Evolutionary conservation across 2,329 filamentous ascomycete species (phyloP).

Genomic region (Paraphaeosphaeria minitans): DNA sequence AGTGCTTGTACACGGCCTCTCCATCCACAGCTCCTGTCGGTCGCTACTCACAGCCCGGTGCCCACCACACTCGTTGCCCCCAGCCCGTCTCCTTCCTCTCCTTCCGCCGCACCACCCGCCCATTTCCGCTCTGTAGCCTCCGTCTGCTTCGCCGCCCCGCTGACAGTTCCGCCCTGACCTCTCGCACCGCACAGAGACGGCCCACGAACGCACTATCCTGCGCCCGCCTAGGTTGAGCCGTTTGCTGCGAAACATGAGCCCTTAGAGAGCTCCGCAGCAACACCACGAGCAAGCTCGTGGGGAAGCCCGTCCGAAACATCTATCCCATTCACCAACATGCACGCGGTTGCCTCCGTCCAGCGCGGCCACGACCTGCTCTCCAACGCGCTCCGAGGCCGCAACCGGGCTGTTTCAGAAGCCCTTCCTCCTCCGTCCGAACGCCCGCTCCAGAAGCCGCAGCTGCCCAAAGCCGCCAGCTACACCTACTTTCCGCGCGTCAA

Average conservation of each 20-base stretch:
- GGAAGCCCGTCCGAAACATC: constrained; percentile 12
- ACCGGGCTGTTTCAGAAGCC: constrained; percentile 41
- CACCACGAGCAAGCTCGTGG: constrained; percentile 12
- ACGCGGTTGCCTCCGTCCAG: constrained; percentile 39
- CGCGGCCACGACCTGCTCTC: constrained; percentile 38
- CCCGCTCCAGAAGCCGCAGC: constrained; percentile 30
- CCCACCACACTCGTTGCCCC: constrained; percentile 15
- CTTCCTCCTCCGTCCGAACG: constrained; percentile 28
- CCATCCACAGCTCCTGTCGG: constrained; percentile 3
- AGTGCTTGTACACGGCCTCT: constrained; percentile 4
- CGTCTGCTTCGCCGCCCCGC: constrained; percentile 8
- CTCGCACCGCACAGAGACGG: background rate
- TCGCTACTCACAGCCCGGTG: constrained; percentile 16
- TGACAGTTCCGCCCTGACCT: constrained; percentile 7
- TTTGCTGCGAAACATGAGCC: constrained; percentile 14
- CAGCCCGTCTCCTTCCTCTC: background rate
- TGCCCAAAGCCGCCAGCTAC: constrained; percentile 49
- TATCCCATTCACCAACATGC: constrained; percentile 32
- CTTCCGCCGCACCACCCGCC: constrained; percentile 1
- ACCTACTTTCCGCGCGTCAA: constrained; percentile 49
- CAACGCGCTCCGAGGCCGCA: constrained; percentile 37
- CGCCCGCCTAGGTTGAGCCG: background rate
- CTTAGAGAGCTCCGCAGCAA: constrained; percentile 8
- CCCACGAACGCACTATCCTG: background rate
- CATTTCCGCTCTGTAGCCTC: constrained; percentile 6